Conservation (phyloP, 139 green algal genomes). For the Dunaliella primolecta region DNA sequence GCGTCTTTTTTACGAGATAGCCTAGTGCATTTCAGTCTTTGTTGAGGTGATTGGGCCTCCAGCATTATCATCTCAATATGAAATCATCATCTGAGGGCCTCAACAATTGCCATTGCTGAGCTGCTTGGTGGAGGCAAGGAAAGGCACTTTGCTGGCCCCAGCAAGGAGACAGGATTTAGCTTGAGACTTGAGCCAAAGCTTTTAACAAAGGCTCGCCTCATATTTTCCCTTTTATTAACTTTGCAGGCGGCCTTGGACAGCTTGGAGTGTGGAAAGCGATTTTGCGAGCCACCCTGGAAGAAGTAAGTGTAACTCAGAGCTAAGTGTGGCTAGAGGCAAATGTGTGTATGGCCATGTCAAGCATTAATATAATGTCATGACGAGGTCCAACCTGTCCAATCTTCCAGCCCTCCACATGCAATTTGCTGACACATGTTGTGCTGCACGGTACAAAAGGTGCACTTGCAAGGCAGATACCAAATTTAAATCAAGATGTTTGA, state of each 20-base stretch:
- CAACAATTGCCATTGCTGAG: not conserved
- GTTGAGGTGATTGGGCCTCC: not conserved
- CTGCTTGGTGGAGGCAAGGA: not conserved
- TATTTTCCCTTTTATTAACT: too few relatives aligned
- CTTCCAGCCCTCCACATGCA: too few relatives aligned
- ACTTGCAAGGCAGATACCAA: too few relatives aligned
- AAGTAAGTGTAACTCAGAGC: not conserved
- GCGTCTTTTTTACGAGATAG: too few relatives aligned
- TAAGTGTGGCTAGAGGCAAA: too few relatives aligned
- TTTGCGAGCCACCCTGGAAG: constrained; percentile 30
- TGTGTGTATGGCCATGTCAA: constrained; percentile 12
- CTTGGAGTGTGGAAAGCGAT: constrained; percentile 10
- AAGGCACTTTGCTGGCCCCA: not conserved
- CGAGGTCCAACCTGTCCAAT: too few relatives aligned
- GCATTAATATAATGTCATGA: too few relatives aligned
- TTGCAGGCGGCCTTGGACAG: constrained; percentile 46
- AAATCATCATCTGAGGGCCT: not conserved
- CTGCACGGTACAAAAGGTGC: constrained; percentile 28
- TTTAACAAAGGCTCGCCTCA: not conserved
- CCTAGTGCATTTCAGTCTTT: too few relatives aligned
- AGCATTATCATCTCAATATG: not conserved
- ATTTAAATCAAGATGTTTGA: too few relatives aligned
- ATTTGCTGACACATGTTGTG: constrained; percentile 44
- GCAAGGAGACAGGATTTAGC: not conserved
- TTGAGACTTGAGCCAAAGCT: not conserved